Conservation (phyloP, 192 early-diverging fungal species). For the Rhizophagus clarus region DNA sequence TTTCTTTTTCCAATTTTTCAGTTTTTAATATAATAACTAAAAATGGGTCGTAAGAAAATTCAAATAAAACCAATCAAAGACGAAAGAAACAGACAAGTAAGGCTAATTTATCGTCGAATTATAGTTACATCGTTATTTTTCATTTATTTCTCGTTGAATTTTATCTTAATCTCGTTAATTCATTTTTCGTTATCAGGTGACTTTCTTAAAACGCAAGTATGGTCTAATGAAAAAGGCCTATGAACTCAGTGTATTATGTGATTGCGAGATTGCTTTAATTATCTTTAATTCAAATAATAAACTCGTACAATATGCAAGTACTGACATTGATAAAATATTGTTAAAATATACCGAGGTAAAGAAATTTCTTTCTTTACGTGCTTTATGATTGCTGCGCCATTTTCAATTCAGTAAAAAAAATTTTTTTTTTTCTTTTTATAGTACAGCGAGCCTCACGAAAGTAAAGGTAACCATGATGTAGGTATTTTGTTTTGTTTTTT, state of each 20-base stretch:
- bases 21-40: background rate
- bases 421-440: conserved; percentile 34
- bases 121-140: background rate
- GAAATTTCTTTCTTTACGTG: conserved; percentile 10
- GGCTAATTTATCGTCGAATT: background rate
- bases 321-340: conserved; percentile 92
- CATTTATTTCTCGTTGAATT: background rate
- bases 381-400: background rate
- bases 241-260: conserved; percentile 92
- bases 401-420: no score
- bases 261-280: conserved; percentile 92
- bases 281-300: conserved; percentile 95
- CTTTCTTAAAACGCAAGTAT: conserved; percentile 92
- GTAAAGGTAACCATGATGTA: conserved; percentile 45
- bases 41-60: conserved; percentile 95
- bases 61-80: conserved; percentile 88
- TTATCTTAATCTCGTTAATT: background rate
- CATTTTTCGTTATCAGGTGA: conserved; percentile 57
- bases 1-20: background rate
- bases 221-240: conserved; percentile 98
- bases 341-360: conserved; percentile 83
- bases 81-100: conserved; percentile 90
- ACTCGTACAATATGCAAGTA: conserved; percentile 88
- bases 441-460: conserved; percentile 40
- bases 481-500: background rate